Conservation (phyloP, 2,329 filamentous ascomycete species). For the Exserohilum turcica region DNA sequence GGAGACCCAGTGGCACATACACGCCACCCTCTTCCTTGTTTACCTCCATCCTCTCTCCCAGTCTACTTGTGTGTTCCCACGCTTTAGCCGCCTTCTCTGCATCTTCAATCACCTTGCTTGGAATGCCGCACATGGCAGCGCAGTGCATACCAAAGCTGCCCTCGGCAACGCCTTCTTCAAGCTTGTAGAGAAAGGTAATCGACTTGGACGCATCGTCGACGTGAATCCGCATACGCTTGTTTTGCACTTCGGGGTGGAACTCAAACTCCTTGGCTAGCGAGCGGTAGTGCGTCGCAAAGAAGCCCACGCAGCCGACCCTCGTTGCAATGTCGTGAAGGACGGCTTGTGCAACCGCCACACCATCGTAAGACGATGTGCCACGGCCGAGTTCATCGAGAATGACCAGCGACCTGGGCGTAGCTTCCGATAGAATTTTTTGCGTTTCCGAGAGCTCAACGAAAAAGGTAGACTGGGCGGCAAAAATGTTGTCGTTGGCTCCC, state of each 20-base stretch:
- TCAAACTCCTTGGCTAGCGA: slow-evolving; percentile 90
- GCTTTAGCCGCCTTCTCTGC: slow-evolving; percentile 87
- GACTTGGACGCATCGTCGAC: slow-evolving; percentile 82
- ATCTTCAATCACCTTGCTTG: slow-evolving; percentile 76
- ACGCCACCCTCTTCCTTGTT: slow-evolving; percentile 71
- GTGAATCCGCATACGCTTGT: slow-evolving; percentile 91
- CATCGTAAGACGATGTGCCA: slow-evolving; percentile 93
- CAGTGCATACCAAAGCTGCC: slow-evolving; percentile 99
- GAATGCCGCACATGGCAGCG: slow-evolving; percentile 96
- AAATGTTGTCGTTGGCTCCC: slow-evolving; percentile 98
- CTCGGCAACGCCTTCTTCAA: slow-evolving; percentile 92
- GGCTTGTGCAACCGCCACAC: slow-evolving; percentile 93
- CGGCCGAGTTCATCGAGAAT: slow-evolving; percentile 96
- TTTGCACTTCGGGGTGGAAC: slow-evolving; percentile 81
- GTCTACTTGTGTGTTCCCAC: slow-evolving; percentile 92
- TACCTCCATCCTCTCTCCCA: slow-evolving; percentile 86
- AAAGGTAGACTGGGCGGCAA: slow-evolving; percentile 96
- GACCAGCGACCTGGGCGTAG: slow-evolving; percentile 89
- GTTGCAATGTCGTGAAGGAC: slow-evolving; percentile 95
- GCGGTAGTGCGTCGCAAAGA: slow-evolving; percentile 98
- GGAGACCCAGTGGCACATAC: slow-evolving; percentile 81
- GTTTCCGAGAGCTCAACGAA: slow-evolving; percentile 97
- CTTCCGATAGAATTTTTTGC: slow-evolving; percentile 95
- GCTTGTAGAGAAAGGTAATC: slow-evolving; percentile 96
- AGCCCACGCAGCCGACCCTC: slow-evolving; percentile 90